Conservation (phyloP, 805 yeast species). For the Kluyveromyces aestuarii region DNA sequence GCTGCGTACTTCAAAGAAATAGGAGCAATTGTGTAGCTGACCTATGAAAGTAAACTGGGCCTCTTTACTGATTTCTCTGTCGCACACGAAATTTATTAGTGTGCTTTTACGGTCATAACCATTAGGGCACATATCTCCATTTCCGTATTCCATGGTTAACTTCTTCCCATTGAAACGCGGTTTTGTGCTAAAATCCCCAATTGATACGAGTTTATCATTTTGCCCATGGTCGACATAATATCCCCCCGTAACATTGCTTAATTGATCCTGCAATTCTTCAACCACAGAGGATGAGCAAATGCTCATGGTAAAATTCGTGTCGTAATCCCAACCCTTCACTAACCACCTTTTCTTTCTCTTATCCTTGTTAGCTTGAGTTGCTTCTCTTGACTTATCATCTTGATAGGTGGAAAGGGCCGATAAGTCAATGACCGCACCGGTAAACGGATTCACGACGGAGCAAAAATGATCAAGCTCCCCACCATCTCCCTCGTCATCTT, state of each 20-base stretch:
- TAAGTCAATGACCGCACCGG: constrained; percentile 25
- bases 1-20: constrained; percentile 76
- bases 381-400: constrained; percentile 8
- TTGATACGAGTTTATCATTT: constrained; percentile 29
- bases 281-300: constrained; percentile 51
- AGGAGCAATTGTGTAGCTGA: constrained; percentile 65
- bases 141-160: constrained; percentile 56
- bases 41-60: constrained; percentile 67
- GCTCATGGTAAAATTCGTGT: constrained; percentile 66
- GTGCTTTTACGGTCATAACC: constrained; percentile 55
- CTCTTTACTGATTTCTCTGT: constrained; percentile 55
- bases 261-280: constrained; percentile 15
- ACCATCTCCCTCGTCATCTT: constrained; percentile 2
- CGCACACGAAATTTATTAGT: constrained; percentile 66
- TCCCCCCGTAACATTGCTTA: constrained; percentile 39
- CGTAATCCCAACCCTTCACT: constrained; percentile 62
- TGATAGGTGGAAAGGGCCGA: constrained; percentile 26
- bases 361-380: constrained; percentile 2
- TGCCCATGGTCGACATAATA: constrained; percentile 41
- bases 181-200: constrained; percentile 51
- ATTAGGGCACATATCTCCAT: constrained; percentile 56
- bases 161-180: constrained; percentile 69
- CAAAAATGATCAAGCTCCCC: constrained; percentile 16
- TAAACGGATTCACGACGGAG: constrained; percentile 24
- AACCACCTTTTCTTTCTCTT: constrained; percentile 37